Conservation (phyloP, 2,329 filamentous ascomycete genomes). For the Zymoseptoria ardabiliae region DNA sequence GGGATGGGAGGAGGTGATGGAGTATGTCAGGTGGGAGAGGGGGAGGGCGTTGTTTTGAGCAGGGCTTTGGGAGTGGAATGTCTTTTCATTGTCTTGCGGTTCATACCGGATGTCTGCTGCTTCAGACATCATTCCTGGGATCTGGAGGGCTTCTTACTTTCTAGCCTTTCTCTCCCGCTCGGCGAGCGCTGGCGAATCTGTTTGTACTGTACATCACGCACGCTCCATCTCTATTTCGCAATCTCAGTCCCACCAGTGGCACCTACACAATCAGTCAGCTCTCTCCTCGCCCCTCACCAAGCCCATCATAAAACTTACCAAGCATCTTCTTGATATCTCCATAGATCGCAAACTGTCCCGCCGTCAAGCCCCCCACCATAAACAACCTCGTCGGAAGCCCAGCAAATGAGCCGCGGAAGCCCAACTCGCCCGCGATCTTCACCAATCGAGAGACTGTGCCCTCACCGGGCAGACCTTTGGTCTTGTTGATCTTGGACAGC, state of each 20-base stretch:
- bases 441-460: constrained; percentile 67
- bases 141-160: neutral
- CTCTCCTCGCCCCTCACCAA: neutral
- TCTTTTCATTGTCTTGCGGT: neutral
- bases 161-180: neutral
- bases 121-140: neutral
- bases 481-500: constrained; percentile 91
- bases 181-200: neutral
- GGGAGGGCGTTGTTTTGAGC: neutral
- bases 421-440: constrained; percentile 79
- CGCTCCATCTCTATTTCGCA: neutral
- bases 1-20: neutral
- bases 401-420: constrained; percentile 61
- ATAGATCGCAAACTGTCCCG: constrained; percentile 80
- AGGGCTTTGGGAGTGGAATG: neutral
- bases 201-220: constrained; percentile 4
- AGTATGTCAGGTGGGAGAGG: neutral
- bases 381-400: constrained; percentile 71
- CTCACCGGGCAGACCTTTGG: constrained; percentile 73
- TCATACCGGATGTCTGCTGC: neutral
- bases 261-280: neutral
- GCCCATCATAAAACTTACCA: neutral
- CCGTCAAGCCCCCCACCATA: constrained; percentile 64
- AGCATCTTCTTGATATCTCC: constrained; percentile 60
- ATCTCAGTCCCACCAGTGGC: constrained; percentile 1